Conservation (phyloP, 768 basidiomycete species). For the Hebeloma cylindrosporum region DNA sequence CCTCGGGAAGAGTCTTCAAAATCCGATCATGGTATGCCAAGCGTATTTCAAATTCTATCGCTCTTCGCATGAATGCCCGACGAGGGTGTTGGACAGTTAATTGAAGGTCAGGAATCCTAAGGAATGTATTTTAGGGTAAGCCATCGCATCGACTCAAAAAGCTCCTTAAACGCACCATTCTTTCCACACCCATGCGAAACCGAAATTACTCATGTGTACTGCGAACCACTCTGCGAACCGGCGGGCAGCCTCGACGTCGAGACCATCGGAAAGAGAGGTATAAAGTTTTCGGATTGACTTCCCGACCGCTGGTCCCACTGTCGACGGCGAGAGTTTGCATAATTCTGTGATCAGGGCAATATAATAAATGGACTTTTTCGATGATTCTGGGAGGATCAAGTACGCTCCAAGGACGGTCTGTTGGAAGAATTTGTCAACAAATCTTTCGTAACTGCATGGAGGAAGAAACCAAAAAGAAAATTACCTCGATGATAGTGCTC, state of each 20-base stretch:
- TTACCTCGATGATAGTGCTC: slow-evolving; percentile 82
- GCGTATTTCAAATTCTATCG: slow-evolving; percentile 87
- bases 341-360: slow-evolving; percentile 87
- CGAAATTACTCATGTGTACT: slow-evolving; percentile 96
- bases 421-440: neutral
- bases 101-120: slow-evolving; percentile 83
- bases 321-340: slow-evolving; percentile 89
- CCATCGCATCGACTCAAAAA: neutral
- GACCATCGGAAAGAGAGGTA: slow-evolving; percentile 70
- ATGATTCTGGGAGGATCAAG: slow-evolving; percentile 75
- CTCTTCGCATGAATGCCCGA: slow-evolving; percentile 82
- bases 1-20: slow-evolving; percentile 80
- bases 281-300: slow-evolving; percentile 93
- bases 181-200: slow-evolving; percentile 98
- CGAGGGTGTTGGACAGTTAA: slow-evolving; percentile 79
- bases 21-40: slow-evolving; percentile 94
- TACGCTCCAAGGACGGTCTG: slow-evolving; percentile 74
- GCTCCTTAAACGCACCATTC: slow-evolving; percentile 71
- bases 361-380: slow-evolving; percentile 82
- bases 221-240: slow-evolving; percentile 95
- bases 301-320: slow-evolving; percentile 94
- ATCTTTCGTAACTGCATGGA: neutral
- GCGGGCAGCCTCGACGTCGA: slow-evolving; percentile 82
- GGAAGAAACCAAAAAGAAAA: slow-evolving; percentile 10
- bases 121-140: slow-evolving; percentile 1